Base-by-base conservation (phyloP, 164 flowering plant species). In the Annona squamosa region DNA sequence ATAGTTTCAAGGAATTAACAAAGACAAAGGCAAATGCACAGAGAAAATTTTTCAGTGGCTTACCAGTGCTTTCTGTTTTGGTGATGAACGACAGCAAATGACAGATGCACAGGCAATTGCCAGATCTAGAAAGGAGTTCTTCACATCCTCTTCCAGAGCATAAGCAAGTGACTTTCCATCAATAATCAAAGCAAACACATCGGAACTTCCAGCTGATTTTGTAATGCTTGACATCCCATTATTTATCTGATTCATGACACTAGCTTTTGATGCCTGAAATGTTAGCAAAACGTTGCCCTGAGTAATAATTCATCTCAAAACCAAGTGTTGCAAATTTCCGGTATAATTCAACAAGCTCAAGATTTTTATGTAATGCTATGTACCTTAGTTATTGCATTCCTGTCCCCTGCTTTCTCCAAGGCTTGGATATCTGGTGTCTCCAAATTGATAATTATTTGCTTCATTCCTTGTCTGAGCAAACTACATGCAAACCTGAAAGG, bases 61-160 rank as follows among this genome's bases (percentile, higher is more conserved):
- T 42, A 94, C 99, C 83, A 95, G 79, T 70, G 99, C 98, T 82
- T 95, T 95, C 81, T 95, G 99, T 81, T 93, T 95, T 61, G 99
- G 99, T 18, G 99, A 90, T 72, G 99, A 87, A 41, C 99, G 96
- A 71, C 99, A 93, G 79, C 99, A 95, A 61, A 95, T 95, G 46
- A 95, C 99, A 74, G 99, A 93, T 44, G 97, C 94, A 80, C 99
- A 95, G 3, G 85, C 70, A 4, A 85, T 66, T n/a, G 98, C 94
- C 64, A 95, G 89, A 13, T 89, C 89, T 13, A 95, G 80, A 78
- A 95, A 93, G 62, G 66, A 70, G 48, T 78, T 72, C 79, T 90
- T 90, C 67, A 87, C 67, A 56, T 82, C 85, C 71, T 93, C 91
- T 3, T 90, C 86, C 46, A 93, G 79, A 71, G 99, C 98, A 84